Evolutionary conservation across 805 yeast species (phyloP).

Genomic region (Debaryomyces castellii): DNA sequence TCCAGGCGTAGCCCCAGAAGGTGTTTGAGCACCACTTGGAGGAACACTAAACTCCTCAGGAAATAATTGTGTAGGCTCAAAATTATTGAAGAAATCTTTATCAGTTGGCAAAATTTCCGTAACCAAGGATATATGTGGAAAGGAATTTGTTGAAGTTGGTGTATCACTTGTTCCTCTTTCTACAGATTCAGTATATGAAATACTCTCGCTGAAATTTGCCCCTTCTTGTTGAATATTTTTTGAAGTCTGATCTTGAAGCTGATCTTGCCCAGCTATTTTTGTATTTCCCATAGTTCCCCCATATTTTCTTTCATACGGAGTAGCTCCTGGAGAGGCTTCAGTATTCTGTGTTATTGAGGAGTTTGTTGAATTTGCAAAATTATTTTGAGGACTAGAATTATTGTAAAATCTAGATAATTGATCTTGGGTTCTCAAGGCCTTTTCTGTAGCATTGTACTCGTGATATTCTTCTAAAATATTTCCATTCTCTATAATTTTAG

Average conservation of each 20-base stretch:
- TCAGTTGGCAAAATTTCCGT: constrained; percentile 51
- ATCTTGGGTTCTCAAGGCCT: constrained; percentile 21
- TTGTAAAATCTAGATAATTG: constrained; percentile 18
- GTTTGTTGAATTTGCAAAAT: neutral
- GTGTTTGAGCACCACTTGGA: constrained; percentile 38
- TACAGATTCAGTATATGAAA: neutral
- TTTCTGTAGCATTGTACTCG: constrained; percentile 26
- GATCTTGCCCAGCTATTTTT: neutral
- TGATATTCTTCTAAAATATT: constrained; percentile 37
- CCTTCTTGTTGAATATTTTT: too few species aligned
- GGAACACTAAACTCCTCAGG: constrained; percentile 42
- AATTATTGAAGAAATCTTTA: constrained; percentile 46
- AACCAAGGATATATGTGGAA: constrained; percentile 56
- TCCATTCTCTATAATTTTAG: constrained; percentile 38
- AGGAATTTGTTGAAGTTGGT: constrained; percentile 28
- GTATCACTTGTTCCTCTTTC: constrained; percentile 4
- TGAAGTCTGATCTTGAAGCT: neutral
- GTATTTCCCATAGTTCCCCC: neutral
- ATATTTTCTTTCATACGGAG: constrained; percentile 9
- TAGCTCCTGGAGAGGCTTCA: constrained; percentile 29
- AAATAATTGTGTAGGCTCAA: constrained; percentile 58
- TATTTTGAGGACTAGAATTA: constrained; percentile 1
- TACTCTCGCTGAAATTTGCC: too few species aligned
- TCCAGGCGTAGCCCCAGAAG: constrained; percentile 9
- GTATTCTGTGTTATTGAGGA: constrained; percentile 11